Evolutionary conservation across 2,329 filamentous ascomycete species (phyloP).

Genomic region (Scytalidium lignicola): DNA sequence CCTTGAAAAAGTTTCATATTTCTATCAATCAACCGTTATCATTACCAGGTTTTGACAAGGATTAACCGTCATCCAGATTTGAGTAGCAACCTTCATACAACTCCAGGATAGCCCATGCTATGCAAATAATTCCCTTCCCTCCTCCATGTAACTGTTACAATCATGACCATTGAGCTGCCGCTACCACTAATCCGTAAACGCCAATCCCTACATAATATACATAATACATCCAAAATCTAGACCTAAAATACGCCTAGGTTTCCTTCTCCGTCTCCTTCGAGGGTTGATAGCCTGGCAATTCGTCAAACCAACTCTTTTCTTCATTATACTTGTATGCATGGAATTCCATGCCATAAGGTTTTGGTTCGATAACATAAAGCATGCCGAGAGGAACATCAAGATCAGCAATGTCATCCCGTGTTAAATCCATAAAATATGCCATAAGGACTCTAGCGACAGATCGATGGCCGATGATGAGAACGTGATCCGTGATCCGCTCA

Average conservation of each 20-base stretch:
- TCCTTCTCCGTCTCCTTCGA: conserved; percentile 41
- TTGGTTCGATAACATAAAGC: conserved; percentile 91
- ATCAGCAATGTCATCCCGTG: conserved; percentile 85
- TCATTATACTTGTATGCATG: conserved; percentile 91
- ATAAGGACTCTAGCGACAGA: conserved; percentile 88
- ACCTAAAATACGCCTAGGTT: conserved; percentile 8
- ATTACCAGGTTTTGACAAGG: no score
- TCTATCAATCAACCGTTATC: no score
- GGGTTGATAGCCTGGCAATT: conserved; percentile 78
- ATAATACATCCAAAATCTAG: neutral
- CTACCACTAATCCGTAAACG: neutral
- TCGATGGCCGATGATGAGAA: conserved; percentile 86
- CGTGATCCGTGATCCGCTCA: conserved; percentile 94
- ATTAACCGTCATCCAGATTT: no score
- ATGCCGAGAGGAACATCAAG: conserved; percentile 91
- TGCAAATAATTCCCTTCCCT: neutral
- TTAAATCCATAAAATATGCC: conserved; percentile 93
- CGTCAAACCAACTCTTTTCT: conserved; percentile 71
- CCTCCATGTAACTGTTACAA: neutral
- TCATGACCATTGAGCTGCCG: neutral
- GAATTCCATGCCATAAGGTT: conserved; percentile 96
- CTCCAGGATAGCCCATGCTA: neutral
- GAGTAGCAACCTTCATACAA: no score
- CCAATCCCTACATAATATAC: neutral
- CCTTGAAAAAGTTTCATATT: no score